phyloP scores from a whole-genome alignment of 2,329 filamentous ascomycete genomes.

The Pyrenochaeta sp. region DNA sequence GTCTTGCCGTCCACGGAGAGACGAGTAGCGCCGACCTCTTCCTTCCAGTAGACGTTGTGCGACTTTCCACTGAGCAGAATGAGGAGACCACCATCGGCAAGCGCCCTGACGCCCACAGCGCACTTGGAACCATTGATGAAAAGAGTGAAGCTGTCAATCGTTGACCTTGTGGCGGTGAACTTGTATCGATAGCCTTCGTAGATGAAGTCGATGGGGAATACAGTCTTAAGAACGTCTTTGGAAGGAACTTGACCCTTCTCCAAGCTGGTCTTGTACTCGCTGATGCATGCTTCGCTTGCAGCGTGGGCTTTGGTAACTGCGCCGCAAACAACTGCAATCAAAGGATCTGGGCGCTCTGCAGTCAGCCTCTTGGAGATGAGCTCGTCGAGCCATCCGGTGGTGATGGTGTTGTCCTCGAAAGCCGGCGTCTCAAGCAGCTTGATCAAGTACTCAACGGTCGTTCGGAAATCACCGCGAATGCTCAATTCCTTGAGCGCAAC shows the following conservation, averaged over 20 bases:
- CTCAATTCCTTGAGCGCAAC: slow-evolving; percentile 97
- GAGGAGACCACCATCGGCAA: slow-evolving; percentile 92
- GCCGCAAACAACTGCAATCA: slow-evolving; percentile 93
- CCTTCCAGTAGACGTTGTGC: slow-evolving; percentile 99
- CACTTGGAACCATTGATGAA: slow-evolving; percentile 99
- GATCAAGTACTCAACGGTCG: slow-evolving; percentile 98
- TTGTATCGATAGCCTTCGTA: slow-evolving; percentile 97
- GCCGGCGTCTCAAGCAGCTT: slow-evolving; percentile 98
- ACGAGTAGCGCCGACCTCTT: slow-evolving; percentile 94
- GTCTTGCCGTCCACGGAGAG: slow-evolving; percentile 98
- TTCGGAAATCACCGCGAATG: slow-evolving; percentile 99
- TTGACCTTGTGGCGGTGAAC: slow-evolving; percentile 94
- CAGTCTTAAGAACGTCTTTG: slow-evolving; percentile 96
- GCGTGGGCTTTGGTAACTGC: slow-evolving; percentile 94
- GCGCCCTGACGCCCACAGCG: slow-evolving; percentile 86
- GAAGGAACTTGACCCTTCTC: slow-evolving; percentile 98
- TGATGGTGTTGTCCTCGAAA: slow-evolving; percentile 99
- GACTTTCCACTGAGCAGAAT: slow-evolving; percentile 90
- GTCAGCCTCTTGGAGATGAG: slow-evolving; percentile 97
- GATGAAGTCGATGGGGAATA: slow-evolving; percentile 98
- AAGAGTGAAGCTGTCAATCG: slow-evolving; percentile 91
- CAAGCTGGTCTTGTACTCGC: slow-evolving; percentile 84
- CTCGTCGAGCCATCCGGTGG: slow-evolving; percentile 98
- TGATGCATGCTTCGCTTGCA: slow-evolving; percentile 87
- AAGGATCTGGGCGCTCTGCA: slow-evolving; percentile 91